A percentile compares a stretch with the other conserved stretches of the same genome.
Evolutionary conservation across 2,329 filamentous ascomycete genomes (phyloP).

Genomic region (Ilyonectria mors-panacis): DNA sequence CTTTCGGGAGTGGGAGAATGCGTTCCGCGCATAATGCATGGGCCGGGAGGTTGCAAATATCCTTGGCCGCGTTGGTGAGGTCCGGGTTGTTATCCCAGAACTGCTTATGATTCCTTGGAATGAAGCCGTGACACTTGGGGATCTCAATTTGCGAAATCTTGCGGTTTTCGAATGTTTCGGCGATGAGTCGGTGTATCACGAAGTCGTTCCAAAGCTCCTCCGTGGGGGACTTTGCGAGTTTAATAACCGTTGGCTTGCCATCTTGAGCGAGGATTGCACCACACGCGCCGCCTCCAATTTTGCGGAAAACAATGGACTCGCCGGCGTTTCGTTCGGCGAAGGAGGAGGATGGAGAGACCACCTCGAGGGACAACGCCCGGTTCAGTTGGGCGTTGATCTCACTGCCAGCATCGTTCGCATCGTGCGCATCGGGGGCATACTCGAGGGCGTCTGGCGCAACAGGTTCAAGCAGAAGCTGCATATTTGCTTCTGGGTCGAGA

Average conservation of each 20-base stretch:
- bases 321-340: not conserved
- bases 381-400: not conserved
- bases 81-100: conserved; percentile 28
- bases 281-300: conserved; percentile 45
- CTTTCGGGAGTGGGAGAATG: conserved; percentile 45
- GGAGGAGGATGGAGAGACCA: conserved; percentile 14
- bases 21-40: conserved; percentile 40
- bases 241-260: conserved; percentile 21
- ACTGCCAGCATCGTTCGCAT: not conserved
- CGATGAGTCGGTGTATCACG: conserved; percentile 8
- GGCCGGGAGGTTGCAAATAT: conserved; percentile 36
- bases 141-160: conserved; percentile 18
- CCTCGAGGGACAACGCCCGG: not conserved
- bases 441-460: not conserved
- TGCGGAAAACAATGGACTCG: conserved; percentile 9
- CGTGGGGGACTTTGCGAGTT: conserved; percentile 33
- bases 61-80: conserved; percentile 22
- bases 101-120: not conserved
- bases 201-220: conserved; percentile 36
- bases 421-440: no score
- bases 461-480: not conserved
- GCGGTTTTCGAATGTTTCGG: conserved; percentile 4
- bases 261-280: conserved; percentile 34
- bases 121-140: conserved; percentile 19
- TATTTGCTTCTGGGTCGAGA: not conserved